Evolutionary conservation across 257 asterid genomes (phyloP).

Genomic region (Avicennia marina): DNA sequence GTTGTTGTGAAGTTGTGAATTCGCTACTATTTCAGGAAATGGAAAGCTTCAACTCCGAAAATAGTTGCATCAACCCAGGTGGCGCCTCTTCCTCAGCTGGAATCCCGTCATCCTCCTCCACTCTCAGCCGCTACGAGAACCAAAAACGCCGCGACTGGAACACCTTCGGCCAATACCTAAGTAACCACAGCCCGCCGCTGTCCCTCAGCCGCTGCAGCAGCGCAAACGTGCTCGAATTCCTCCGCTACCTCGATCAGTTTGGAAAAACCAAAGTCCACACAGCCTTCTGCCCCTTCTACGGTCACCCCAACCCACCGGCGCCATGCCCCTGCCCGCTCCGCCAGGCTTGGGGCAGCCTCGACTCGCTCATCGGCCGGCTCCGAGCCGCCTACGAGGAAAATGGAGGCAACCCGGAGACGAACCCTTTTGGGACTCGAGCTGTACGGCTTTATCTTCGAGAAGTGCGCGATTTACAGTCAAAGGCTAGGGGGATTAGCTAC

Average conservation of each 20-base stretch:
- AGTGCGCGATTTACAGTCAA: slow-evolving; percentile 41
- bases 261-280: slow-evolving; percentile 40
- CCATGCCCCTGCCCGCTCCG: slow-evolving; percentile 55
- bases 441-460: slow-evolving; percentile 40
- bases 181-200: slow-evolving; percentile 48
- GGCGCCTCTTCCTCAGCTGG: neutral
- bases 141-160: slow-evolving; percentile 47
- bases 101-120: slow-evolving; percentile 7
- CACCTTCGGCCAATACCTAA: slow-evolving; percentile 41
- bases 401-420: slow-evolving; percentile 38
- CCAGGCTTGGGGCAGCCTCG: slow-evolving; percentile 60
- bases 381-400: slow-evolving; percentile 49
- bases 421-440: slow-evolving; percentile 44
- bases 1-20: slow-evolving; percentile 3
- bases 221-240: slow-evolving; percentile 43
- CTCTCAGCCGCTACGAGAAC: slow-evolving; percentile 40
- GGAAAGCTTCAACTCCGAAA: slow-evolving; percentile 23
- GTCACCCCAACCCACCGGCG: slow-evolving; percentile 41
- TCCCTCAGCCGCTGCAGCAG: slow-evolving; percentile 42
- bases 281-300: slow-evolving; percentile 39
- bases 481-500: slow-evolving; percentile 46
- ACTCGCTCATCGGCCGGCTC: slow-evolving; percentile 42
- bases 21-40: slow-evolving; percentile 14
- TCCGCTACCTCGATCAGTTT: slow-evolving; percentile 45
- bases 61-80: neutral